Evolutionary conservation across 2,329 filamentous ascomycete genomes (phyloP).

Genomic region (Pseudogymnoascus sp.): DNA sequence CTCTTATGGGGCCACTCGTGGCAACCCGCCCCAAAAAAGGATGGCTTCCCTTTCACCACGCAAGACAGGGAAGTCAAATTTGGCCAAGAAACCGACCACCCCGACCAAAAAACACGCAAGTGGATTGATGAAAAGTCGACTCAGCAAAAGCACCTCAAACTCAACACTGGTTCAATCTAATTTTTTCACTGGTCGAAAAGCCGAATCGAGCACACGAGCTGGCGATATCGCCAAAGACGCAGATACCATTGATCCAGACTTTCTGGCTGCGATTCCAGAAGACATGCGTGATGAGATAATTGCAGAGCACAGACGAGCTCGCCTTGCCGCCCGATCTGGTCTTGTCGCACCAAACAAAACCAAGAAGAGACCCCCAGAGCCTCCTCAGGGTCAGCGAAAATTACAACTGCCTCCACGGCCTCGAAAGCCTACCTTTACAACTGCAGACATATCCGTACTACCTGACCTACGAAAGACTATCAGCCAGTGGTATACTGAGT

Average conservation of each 20-base stretch:
- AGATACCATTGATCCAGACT: constrained; percentile 55
- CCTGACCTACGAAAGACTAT: constrained; percentile 68
- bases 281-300: constrained; percentile 74
- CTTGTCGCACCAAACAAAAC: constrained; percentile 32
- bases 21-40: constrained; percentile 23
- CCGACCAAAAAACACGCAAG: constrained; percentile 59
- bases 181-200: constrained; percentile 46
- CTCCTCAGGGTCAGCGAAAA: constrained; percentile 24
- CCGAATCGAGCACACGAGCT: constrained; percentile 13
- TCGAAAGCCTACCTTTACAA: constrained; percentile 54
- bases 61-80: constrained; percentile 46
- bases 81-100: constrained; percentile 47
- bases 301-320: constrained; percentile 59
- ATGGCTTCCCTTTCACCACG: constrained; percentile 42
- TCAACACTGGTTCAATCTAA: constrained; percentile 66
- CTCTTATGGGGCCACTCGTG: constrained; percentile 46
- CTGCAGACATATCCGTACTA: constrained; percentile 44
- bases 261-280: constrained; percentile 75
- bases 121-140: constrained; percentile 34
- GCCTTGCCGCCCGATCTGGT: constrained; percentile 49
- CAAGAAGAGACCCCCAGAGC: constrained; percentile 20
- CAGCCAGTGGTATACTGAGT: constrained; percentile 67
- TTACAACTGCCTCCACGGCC: constrained; percentile 43
- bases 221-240: not conserved
- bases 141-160: constrained; percentile 44